Percentiles rank a stretch among this genome's conserved stretches.
Evolutionary conservation across 2,329 filamentous ascomycete genomes (phyloP).

Genomic region (Madurella fahalii): DNA sequence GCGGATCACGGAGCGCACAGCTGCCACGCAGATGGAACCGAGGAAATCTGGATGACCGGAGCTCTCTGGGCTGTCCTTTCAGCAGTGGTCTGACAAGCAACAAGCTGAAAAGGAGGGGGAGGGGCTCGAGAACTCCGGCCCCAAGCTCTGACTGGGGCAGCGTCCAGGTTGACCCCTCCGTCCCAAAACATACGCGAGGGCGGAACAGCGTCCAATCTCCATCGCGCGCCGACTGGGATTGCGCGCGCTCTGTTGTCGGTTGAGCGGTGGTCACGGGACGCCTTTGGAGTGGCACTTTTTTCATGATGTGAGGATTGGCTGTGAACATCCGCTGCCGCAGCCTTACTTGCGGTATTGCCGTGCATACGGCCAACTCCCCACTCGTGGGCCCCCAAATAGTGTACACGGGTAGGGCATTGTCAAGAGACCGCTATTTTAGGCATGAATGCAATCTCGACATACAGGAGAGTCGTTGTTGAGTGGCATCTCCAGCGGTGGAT

Average conservation of each 20-base stretch:
- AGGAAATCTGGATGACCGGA: slow-evolving; percentile 12
- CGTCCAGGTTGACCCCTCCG: background rate
- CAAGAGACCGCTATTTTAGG: slow-evolving; percentile 18
- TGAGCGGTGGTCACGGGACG: slow-evolving; percentile 13
- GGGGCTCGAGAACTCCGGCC: slow-evolving; percentile 7
- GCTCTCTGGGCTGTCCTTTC: slow-evolving; percentile 3
- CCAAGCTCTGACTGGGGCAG: background rate
- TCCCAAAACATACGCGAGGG: no score
- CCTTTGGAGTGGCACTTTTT: slow-evolving; percentile 13
- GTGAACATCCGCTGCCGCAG: slow-evolving; percentile 13
- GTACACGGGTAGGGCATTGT: slow-evolving; percentile 4
- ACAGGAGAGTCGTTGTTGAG: no score
- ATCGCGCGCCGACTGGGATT: background rate
- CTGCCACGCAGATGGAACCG: slow-evolving; percentile 21
- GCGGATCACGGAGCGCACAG: slow-evolving; percentile 18
- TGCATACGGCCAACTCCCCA: slow-evolving; percentile 15
- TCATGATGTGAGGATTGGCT: slow-evolving; percentile 15
- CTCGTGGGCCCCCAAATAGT: slow-evolving; percentile 5
- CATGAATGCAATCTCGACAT: slow-evolving; percentile 1
- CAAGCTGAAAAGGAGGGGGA: slow-evolving; percentile 1
- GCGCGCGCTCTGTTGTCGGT: background rate
- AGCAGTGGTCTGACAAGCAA: background rate
- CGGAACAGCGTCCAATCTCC: background rate
- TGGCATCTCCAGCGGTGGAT: background rate
- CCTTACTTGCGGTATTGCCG: slow-evolving; percentile 21